phyloP scores from a whole-genome alignment of 1,284 basidiomycete species.

The Leccinum pachyderme region DNA sequence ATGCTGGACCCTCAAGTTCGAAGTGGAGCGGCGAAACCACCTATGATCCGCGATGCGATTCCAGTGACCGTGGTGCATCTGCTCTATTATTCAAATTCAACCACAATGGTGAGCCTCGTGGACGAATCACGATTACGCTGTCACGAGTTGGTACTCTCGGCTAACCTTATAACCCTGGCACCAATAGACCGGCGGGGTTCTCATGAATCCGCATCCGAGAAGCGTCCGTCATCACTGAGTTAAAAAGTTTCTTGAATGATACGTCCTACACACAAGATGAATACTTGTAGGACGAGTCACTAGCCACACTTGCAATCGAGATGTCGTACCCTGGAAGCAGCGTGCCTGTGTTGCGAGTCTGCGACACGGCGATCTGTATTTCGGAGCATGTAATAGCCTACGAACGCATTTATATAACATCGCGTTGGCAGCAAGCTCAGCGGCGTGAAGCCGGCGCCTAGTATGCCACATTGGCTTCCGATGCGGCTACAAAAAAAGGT shows the following conservation, averaged over 20 bases:
- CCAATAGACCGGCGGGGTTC: not conserved
- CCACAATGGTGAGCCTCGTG: no score
- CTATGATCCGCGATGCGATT: no score
- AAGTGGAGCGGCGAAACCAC: no score
- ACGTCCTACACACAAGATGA: not conserved
- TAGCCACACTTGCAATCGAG: not conserved
- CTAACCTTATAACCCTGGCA: not conserved
- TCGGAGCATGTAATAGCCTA: no score
- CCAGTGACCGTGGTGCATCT: no score
- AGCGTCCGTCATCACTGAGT: no score
- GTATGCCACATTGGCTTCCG: no score
- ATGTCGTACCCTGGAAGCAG: not conserved
- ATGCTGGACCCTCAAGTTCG: no score
- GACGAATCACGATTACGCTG: not conserved
- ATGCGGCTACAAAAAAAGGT: no score
- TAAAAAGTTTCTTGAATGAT: not conserved
- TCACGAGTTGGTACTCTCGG: not conserved
- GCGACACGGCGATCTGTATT: not conserved
- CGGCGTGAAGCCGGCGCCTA: not conserved
- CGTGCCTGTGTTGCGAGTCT: not conserved
- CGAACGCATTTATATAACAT: not conserved
- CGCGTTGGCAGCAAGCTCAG: not conserved
- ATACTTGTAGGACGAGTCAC: not conserved
- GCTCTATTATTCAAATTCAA: no score
- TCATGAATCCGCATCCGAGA: not conserved